phyloP scores from a whole-genome alignment of 352 stramenopile species.

The Phytopythium aichiense region DNA sequence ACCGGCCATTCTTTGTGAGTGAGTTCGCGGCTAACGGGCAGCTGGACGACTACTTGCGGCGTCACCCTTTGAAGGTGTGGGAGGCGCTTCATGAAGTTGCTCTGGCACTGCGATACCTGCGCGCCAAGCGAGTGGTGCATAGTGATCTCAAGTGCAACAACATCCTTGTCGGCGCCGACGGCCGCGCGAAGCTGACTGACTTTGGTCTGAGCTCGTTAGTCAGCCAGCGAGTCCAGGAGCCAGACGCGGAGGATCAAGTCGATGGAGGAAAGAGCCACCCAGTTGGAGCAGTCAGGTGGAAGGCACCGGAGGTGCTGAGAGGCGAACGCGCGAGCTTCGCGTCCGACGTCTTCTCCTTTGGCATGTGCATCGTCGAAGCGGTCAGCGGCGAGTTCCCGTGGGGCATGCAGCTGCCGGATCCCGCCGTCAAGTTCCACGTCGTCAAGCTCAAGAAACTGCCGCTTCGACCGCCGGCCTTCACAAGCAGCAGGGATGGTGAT shows the following conservation, averaged over 20 bases:
- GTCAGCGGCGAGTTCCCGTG: slow-evolving; percentile 6
- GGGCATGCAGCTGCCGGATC: slow-evolving; percentile 3
- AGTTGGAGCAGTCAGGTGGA: slow-evolving; percentile 13
- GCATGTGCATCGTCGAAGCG: slow-evolving; percentile 15
- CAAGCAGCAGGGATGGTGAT: background rate
- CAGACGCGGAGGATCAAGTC: background rate
- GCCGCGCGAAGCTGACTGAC: slow-evolving; percentile 1
- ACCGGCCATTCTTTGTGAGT: slow-evolving; percentile 16
- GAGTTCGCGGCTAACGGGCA: slow-evolving; percentile 12
- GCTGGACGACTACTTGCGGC: slow-evolving; percentile 12
- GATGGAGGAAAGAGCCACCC: background rate
- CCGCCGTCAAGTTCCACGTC: slow-evolving; percentile 7
- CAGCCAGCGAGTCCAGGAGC: background rate
- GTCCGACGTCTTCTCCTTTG: slow-evolving; percentile 13
- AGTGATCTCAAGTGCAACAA: slow-evolving; percentile 22
- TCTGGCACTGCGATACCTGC: slow-evolving; percentile 15
- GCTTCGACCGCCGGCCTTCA: background rate
- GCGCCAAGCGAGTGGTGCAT: slow-evolving; percentile 15
- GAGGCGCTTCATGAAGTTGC: slow-evolving; percentile 15
- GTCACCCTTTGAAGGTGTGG: slow-evolving; percentile 5
- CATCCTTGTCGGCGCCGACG: slow-evolving; percentile 5
- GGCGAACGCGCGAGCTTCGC: slow-evolving; percentile 8
- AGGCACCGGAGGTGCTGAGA: slow-evolving; percentile 12
- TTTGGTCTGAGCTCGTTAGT: slow-evolving; percentile 2
- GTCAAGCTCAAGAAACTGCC: slow-evolving; percentile 1